Base-by-base conservation (phyloP, 1,284 basidiomycete species). In the Puccinia novopanici region DNA sequence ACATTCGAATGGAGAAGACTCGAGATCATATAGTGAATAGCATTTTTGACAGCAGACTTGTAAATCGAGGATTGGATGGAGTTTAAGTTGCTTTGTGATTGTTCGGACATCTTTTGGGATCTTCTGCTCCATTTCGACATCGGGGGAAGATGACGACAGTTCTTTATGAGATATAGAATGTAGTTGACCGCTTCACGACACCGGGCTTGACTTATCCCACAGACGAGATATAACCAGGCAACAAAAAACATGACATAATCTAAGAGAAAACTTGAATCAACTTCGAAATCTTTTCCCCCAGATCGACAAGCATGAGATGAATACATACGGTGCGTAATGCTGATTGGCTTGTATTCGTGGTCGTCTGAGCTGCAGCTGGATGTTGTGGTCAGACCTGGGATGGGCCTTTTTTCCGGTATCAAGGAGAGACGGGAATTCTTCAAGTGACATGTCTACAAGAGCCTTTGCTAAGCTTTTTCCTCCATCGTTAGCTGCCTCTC, bases 41-140 rank as follows among this genome's bases (percentile, higher is more conserved):
- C 72, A 57, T 24, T 24, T 42, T 13, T 24, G 42, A n/a, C 52
- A 74, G 37, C 72, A 74, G 40, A 74, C 55, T 6, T 74, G 30
- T 42, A 3, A 19, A 17, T 59, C 34, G 15, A 74, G 54, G 57
- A 59, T 15, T 6, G 72, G 52, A 13, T 13, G 27, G 13, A 74
- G 54, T 37, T 74, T 57, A 12, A 74, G 40, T n/a, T 74, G 27
- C 71, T 73, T 73, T 10, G 71, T 54, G 19, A 73, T 55, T 27
- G 71, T 73, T 15, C 72, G 72, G 19, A 74, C 55, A 74, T 74
- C 72, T 19, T 73, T 57, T 15, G 71, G 71, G 22, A 73, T 73
- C 45, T 30, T 40, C 12, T 15, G 42, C 12, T 75, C 40, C 19
- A 75, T 22, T 8, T 45, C 42, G 10, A 8, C 37, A 40, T 63